These are phyloP conservation scores for Gymnopus androsaceus DNA, from an alignment of 1,284 basidiomycete genomes.

Conservation along the genomic window DNA sequence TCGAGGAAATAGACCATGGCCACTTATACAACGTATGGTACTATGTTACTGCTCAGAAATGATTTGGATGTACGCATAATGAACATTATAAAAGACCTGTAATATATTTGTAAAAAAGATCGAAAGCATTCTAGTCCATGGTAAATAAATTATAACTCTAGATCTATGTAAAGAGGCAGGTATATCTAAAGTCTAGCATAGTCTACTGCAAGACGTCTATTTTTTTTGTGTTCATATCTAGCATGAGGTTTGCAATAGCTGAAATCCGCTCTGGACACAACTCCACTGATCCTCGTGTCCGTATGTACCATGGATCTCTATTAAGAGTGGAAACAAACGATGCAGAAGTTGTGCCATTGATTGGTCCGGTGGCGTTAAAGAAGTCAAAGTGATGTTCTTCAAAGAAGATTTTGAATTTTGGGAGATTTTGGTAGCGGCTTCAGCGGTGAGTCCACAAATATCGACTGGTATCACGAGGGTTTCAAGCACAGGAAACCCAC, in stretches of 20 bases:
- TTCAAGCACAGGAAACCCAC: slow-evolving; percentile 34
- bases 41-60: slow-evolving; percentile 21
- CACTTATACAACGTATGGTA: slow-evolving; percentile 25
- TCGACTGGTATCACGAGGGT: slow-evolving; percentile 30
- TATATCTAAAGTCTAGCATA: background rate
- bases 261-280: slow-evolving; percentile 15
- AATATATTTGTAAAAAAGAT: background rate
- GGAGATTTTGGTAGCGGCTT: slow-evolving; percentile 5
- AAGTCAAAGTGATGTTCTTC: slow-evolving; percentile 28
- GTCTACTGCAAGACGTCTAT: too few relatives aligned
- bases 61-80: too few relatives aligned
- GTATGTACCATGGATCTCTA: slow-evolving; percentile 29
- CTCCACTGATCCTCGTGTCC: slow-evolving; percentile 27
- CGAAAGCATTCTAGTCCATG: background rate
- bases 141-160: background rate
- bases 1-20: slow-evolving; percentile 20
- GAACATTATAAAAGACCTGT: too few relatives aligned
- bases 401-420: slow-evolving; percentile 19
- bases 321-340: slow-evolving; percentile 33
- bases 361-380: slow-evolving; percentile 21
- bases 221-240: background rate
- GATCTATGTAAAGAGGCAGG: slow-evolving; percentile 1
- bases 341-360: slow-evolving; percentile 27
- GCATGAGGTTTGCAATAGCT: background rate
- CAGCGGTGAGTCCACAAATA: slow-evolving; percentile 3